These are phyloP conservation scores for Galerina marginata DNA, from an alignment of 768 basidiomycete species.

Conservation along the genomic window DNA sequence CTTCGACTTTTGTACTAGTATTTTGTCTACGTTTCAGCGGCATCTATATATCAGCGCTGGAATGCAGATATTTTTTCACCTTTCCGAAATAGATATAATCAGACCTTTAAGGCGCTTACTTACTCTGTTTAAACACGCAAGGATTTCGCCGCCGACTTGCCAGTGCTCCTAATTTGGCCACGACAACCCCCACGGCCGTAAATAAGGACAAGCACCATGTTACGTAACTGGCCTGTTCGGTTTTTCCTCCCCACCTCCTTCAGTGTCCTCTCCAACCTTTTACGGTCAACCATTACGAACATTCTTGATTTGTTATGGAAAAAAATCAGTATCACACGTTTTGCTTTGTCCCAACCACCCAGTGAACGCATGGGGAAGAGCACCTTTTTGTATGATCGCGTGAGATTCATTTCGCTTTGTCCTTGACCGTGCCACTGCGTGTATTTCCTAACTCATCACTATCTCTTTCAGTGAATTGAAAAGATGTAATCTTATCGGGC, in stretches of 20 bases:
- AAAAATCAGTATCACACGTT: not conserved
- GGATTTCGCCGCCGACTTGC: not conserved
- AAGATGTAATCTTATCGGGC: not conserved
- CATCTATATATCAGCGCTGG: not conserved
- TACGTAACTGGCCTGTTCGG: too few relatives aligned
- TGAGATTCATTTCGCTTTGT: not conserved
- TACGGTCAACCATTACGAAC: not conserved
- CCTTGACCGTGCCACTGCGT: not conserved
- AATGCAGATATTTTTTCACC: not conserved
- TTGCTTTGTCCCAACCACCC: not conserved
- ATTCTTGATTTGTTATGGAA: not conserved
- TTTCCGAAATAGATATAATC: not conserved
- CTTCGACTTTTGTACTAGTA: not conserved
- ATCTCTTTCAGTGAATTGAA: constrained; percentile 8
- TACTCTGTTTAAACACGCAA: not conserved
- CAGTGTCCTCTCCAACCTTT: not conserved
- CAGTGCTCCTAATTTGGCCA: not conserved
- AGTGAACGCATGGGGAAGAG: too few relatives aligned
- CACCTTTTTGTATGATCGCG: too few relatives aligned
- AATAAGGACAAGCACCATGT: too few relatives aligned
- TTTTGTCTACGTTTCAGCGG: not conserved
- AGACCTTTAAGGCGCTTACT: not conserved
- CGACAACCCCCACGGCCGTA: not conserved
- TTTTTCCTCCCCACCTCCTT: not conserved
- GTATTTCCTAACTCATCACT: constrained; percentile 10